A percentile compares a stretch with the other conserved stretches of the same genome.
These are phyloP conservation scores for Claviceps sp. DNA, from an alignment of 2,329 filamentous ascomycete species.

Conservation along the genomic window DNA sequence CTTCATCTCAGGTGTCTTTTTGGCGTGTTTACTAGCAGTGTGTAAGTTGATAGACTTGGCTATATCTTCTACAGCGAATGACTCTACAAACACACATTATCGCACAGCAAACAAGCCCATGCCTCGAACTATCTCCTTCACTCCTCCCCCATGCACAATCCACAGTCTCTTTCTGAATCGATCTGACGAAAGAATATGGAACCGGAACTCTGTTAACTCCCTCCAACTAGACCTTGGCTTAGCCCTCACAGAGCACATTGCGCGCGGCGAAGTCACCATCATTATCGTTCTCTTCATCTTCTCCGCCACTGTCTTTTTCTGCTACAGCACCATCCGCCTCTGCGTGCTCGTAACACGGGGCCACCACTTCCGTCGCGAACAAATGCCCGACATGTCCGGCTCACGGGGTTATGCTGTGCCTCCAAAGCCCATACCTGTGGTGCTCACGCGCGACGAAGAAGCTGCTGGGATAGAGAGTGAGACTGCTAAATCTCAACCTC, in stretches of 20 bases:
- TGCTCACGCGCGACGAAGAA: slow-evolving; percentile 63
- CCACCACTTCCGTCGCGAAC: slow-evolving; percentile 15
- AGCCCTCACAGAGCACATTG: slow-evolving; percentile 48
- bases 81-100: neutral
- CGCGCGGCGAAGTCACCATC: slow-evolving; percentile 61
- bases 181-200: neutral
- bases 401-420: slow-evolving; percentile 58
- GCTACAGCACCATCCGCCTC: slow-evolving; percentile 62
- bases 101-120: neutral
- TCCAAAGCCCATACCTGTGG: slow-evolving; percentile 59
- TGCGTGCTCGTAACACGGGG: slow-evolving; percentile 50
- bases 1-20: slow-evolving; percentile 51
- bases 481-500: slow-evolving; percentile 49
- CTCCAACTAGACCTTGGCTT: slow-evolving; percentile 53
- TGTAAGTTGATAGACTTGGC: slow-evolving; percentile 39
- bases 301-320: slow-evolving; percentile 64
- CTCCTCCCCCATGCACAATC: neutral
- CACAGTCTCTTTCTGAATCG: neutral
- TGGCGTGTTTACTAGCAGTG: slow-evolving; percentile 44
- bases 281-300: slow-evolving; percentile 69
- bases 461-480: slow-evolving; percentile 42
- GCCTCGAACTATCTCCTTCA: neutral
- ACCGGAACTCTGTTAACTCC: neutral
- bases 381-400: slow-evolving; percentile 31
- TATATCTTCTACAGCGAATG: neutral